Evolutionary conservation across 176 grass and related monocot species (phyloP).

Genomic region (Cenchrus fungigraminus): DNA sequence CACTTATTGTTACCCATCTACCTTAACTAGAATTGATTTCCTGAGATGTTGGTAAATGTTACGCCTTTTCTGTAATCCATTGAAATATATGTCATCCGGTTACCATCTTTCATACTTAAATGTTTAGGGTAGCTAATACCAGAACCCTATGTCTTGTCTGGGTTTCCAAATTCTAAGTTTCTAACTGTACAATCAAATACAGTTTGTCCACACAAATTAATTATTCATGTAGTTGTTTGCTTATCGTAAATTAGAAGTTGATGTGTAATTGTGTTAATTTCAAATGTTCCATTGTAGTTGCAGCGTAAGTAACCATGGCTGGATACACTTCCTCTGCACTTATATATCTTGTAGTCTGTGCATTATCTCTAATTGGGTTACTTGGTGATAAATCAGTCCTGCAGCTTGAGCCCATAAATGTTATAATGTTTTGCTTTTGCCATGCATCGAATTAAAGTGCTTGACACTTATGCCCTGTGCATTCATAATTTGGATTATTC

Average conservation of each 20-base stretch:
- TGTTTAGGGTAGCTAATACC: not conserved
- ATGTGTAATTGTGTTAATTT: not conserved
- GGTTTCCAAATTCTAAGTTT: not conserved
- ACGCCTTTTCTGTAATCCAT: not conserved
- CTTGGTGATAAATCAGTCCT: not conserved
- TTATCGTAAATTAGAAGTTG: not conserved
- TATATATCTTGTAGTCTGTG: not conserved
- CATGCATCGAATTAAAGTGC: not conserved
- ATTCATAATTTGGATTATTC: slow-evolving; percentile 19
- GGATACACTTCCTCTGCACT: not conserved
- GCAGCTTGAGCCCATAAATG: not conserved
- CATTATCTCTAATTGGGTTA: not conserved
- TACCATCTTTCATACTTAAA: not conserved
- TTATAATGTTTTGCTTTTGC: not conserved
- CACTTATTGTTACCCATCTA: not conserved
- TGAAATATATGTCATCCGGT: not conserved
- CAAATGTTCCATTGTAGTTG: not conserved
- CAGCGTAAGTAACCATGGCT: not conserved
- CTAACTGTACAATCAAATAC: not conserved
- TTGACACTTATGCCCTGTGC: not conserved
- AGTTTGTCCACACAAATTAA: not conserved
- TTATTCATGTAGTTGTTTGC: not conserved
- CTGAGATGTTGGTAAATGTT: not conserved
- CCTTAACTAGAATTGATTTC: slow-evolving; percentile 12
- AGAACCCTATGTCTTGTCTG: not conserved